These are phyloP conservation scores for Huiozyma sinensis DNA, from an alignment of 805 yeast species.

Conservation along the genomic window DNA sequence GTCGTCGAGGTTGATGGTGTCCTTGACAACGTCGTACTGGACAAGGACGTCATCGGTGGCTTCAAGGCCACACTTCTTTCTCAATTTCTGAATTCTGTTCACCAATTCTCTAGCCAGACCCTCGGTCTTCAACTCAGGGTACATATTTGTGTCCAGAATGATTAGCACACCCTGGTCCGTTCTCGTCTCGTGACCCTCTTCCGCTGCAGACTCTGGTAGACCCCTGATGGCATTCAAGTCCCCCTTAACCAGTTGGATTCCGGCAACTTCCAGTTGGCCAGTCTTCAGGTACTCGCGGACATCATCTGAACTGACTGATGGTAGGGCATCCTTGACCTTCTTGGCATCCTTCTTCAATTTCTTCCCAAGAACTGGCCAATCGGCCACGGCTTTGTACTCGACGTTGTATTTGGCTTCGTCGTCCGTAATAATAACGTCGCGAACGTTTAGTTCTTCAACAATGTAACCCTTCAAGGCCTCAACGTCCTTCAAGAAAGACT, in stretches of 20 bases:
- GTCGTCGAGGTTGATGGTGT: slow-evolving; percentile 50
- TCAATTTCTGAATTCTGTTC: slow-evolving; percentile 92
- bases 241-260: slow-evolving; percentile 75
- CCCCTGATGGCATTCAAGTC: slow-evolving; percentile 88
- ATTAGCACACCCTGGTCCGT: slow-evolving; percentile 83
- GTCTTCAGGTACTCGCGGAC: slow-evolving; percentile 63
- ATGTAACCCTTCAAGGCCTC: slow-evolving; percentile 70
- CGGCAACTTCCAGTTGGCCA: slow-evolving; percentile 78
- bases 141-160: slow-evolving; percentile 76
- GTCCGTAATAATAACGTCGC: slow-evolving; percentile 75
- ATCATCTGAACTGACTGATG: slow-evolving; percentile 66
- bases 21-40: slow-evolving; percentile 57
- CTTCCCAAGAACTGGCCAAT: slow-evolving; percentile 98
- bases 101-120: slow-evolving; percentile 94
- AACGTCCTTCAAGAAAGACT: slow-evolving; percentile 63
- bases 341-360: slow-evolving; percentile 90
- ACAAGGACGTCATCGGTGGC: slow-evolving; percentile 92
- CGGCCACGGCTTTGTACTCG: slow-evolving; percentile 89
- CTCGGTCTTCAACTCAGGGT: slow-evolving; percentile 83
- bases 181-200: slow-evolving; percentile 74
- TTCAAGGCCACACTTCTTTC: slow-evolving; percentile 91
- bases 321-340: slow-evolving; percentile 89
- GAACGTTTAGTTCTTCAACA: slow-evolving; percentile 83
- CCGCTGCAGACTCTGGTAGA: slow-evolving; percentile 54
- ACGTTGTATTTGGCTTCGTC: slow-evolving; percentile 91